Evolutionary conservation across 1,284 basidiomycete genomes (phyloP).

Genomic region (Pyrrhoderma noxium): DNA sequence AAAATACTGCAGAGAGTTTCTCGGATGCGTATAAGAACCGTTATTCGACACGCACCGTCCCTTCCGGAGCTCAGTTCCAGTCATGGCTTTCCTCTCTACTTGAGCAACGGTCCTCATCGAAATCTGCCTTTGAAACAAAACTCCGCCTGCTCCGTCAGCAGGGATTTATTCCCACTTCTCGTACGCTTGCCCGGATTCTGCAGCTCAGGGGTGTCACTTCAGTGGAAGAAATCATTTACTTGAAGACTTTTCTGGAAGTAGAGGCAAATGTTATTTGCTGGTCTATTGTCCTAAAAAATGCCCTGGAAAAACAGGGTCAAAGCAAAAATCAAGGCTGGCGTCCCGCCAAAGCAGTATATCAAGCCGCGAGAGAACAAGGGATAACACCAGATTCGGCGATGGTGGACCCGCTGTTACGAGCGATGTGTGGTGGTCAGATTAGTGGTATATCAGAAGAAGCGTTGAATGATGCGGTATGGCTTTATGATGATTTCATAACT

Average conservation of each 20-base stretch:
- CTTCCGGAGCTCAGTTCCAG: background rate
- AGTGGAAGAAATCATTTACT: conserved; percentile 35
- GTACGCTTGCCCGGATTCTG: conserved; percentile 34
- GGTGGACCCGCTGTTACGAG: conserved; percentile 44
- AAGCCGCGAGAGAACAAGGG: conserved; percentile 34
- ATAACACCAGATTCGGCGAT: conserved; percentile 41
- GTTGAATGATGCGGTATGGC: conserved; percentile 41
- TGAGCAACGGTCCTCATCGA: background rate
- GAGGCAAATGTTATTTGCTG: conserved; percentile 38
- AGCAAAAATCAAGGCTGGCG: too few relatives aligned
- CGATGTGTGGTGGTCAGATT: conserved; percentile 35
- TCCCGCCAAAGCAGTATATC: conserved; percentile 32
- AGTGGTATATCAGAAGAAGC: conserved; percentile 32
- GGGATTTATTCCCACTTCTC: conserved; percentile 29
- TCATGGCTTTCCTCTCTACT: conserved; percentile 6
- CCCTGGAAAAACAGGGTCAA: conserved; percentile 26
- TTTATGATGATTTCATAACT: conserved; percentile 30
- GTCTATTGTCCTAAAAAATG: conserved; percentile 45
- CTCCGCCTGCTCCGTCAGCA: conserved; percentile 13
- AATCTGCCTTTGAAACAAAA: conserved; percentile 5
- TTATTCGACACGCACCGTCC: background rate
- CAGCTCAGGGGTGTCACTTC: conserved; percentile 25
- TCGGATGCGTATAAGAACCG: conserved; percentile 1
- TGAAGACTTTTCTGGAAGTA: conserved; percentile 36
- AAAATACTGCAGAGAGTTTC: background rate